Percentiles rank a stretch among this genome's conserved stretches.
Evolutionary conservation across 768 basidiomycete genomes (phyloP).

Genomic region (Russula abietina): DNA sequence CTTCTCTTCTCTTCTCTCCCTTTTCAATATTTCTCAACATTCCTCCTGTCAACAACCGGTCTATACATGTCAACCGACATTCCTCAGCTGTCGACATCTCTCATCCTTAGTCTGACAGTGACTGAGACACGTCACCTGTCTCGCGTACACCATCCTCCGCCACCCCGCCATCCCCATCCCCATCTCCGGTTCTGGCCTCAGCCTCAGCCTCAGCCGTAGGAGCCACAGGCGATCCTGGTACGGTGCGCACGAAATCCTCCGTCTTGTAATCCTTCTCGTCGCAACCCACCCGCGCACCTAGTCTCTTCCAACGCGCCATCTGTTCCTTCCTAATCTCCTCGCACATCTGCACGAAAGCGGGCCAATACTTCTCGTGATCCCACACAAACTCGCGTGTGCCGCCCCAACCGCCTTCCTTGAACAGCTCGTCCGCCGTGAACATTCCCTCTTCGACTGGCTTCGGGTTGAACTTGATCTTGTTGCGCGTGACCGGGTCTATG

Average conservation of each 20-base stretch:
- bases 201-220: neutral
- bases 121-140: too few species aligned
- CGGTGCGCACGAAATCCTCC: neutral
- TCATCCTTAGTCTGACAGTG: neutral
- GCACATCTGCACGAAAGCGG: slow-evolving; percentile 50
- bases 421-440: slow-evolving; percentile 65
- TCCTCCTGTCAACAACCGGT: neutral
- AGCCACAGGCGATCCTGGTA: neutral
- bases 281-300: slow-evolving; percentile 65
- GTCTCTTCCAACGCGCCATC: slow-evolving; percentile 56
- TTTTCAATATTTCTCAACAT: neutral
- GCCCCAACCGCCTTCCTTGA: slow-evolving; percentile 57
- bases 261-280: slow-evolving; percentile 77
- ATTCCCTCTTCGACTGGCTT: slow-evolving; percentile 57
- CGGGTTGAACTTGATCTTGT: slow-evolving; percentile 74
- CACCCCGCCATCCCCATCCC: neutral
- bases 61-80: neutral
- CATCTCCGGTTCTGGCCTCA: neutral
- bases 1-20: too few species aligned
- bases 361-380: slow-evolving; percentile 72
- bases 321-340: slow-evolving; percentile 44
- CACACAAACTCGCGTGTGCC: slow-evolving; percentile 66
- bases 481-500: slow-evolving; percentile 74
- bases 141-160: neutral
- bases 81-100: neutral